Conservation (phyloP, 208 protist genomes). For the Wallacemonas sp. region DNA sequence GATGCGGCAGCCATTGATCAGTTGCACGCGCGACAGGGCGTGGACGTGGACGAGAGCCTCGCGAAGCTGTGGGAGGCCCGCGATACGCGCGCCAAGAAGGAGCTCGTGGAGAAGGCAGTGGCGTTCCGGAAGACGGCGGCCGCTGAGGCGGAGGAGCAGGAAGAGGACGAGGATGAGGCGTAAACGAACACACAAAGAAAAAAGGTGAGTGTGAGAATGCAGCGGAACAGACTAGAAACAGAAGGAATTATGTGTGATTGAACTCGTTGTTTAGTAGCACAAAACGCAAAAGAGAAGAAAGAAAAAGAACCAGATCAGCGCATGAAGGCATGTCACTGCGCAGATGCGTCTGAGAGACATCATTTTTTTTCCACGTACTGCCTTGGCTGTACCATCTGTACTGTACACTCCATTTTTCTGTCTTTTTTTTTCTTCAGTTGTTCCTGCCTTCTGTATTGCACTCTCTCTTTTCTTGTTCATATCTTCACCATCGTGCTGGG, state of each 20-base stretch:
- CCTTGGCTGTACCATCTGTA: not conserved
- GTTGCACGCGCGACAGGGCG: slow-evolving; percentile 57
- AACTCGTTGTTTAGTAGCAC: no score
- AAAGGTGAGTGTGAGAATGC: not conserved
- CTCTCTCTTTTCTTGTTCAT: slow-evolving; percentile 2
- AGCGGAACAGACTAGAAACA: no score
- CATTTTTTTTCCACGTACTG: not conserved
- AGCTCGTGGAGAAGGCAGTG: slow-evolving; percentile 48
- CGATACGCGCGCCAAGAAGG: slow-evolving; percentile 48
- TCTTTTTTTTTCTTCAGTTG: slow-evolving; percentile 17
- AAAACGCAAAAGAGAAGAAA: no score
- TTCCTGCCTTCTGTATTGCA: not conserved
- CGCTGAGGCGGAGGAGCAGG: slow-evolving; percentile 51
- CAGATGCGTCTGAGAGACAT: no score
- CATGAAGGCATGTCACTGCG: no score
- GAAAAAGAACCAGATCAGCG: no score
- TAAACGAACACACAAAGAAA: slow-evolving; percentile 2
- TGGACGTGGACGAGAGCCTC: slow-evolving; percentile 71
- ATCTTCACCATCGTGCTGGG: not conserved
- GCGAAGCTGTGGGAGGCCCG: slow-evolving; percentile 71
- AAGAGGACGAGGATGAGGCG: slow-evolving; percentile 40
- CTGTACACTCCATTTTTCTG: not conserved
- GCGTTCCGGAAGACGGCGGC: slow-evolving; percentile 39
- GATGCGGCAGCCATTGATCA: slow-evolving; percentile 52
- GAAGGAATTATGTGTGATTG: no score